phyloP scores from a whole-genome alignment of 2,329 filamentous ascomycete species.

The Arthrobotrys pseudoclavata region DNA sequence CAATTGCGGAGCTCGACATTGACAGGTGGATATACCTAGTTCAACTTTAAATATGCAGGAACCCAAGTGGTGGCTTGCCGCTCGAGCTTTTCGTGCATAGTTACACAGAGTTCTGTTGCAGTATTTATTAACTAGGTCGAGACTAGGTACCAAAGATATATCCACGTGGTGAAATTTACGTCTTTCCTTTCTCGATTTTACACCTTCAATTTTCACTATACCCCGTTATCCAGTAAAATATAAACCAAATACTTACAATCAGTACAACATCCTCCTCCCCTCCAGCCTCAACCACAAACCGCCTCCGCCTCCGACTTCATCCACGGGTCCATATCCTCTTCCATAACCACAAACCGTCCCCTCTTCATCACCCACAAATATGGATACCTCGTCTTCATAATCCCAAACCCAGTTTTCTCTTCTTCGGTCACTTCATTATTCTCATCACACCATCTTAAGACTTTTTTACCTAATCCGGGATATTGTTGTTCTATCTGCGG shows the following conservation, averaged over 20 bases:
- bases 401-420: constrained; percentile 5
- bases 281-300: too few species aligned
- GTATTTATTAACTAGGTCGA: too few species aligned
- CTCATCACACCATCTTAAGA: constrained; percentile 19
- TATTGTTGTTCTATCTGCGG: background rate
- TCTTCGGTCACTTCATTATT: background rate
- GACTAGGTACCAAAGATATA: background rate
- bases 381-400: background rate
- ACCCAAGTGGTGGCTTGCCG: constrained; percentile 5
- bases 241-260: too few species aligned
- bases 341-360: background rate
- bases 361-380: background rate
- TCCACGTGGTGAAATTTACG: background rate
- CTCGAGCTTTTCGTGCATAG: constrained; percentile 21
- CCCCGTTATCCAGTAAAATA: background rate
- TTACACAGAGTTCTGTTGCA: background rate
- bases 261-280: too few species aligned
- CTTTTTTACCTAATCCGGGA: background rate
- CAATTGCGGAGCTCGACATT: background rate
- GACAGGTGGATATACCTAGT: background rate
- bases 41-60: background rate
- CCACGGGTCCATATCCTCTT: background rate
- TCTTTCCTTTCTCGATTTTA: background rate
- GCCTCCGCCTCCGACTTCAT: too few species aligned
- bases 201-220: constrained; percentile 2